Base-by-base conservation (phyloP, 2,329 filamentous ascomycete genomes). In the Arthrobotrys iridis region DNA sequence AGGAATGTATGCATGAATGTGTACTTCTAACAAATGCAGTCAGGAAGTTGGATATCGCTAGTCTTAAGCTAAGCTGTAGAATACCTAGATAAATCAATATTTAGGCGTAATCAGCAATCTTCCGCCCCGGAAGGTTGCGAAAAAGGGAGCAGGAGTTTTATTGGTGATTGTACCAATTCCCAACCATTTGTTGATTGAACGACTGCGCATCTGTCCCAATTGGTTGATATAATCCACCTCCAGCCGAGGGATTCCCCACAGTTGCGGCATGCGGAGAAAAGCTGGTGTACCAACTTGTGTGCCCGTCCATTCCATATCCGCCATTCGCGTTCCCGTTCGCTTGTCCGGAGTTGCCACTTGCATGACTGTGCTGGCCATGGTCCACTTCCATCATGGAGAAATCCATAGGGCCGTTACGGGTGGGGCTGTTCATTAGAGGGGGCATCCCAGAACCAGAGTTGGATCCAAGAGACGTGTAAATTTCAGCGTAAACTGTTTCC, bases 131-230 rank as follows among this genome's bases (percentile, higher is more conserved):
- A 45, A 43, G 40, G 22, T 41, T 66, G 33, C 62, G 43, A 58
- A 66, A 62, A 18, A 40, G 22, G 45, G 24, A 64, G 58, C 18
- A 28, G 55, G 55, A 28, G 55, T 28, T 59, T 59, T 43, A 74
- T 33, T 74, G 70, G 62, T 74, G 70, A 48, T 74, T 74, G 70
- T 74, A 74, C 70, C 70, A 74, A 58, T 74, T 74, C 18, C 70
- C 70, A 37, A 74, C 70, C 70, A 74, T 74, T 41, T 74, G 70
- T 58, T 65, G 60, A 46, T 74, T 74, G 43, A 74, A 74, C 26
- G 70, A 74, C 60, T 74, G 70, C 43, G 70, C 70, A 46, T 74
- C 70, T 20, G 60, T 62, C 37, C 62, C 62, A 48, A 74, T 65
- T 40, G 62, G 70, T 57, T 66, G 60, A 43, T 62, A 74, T 43